Conservation (phyloP, 495 filamentous ascomycete species). For the Xylaria venustula region DNA sequence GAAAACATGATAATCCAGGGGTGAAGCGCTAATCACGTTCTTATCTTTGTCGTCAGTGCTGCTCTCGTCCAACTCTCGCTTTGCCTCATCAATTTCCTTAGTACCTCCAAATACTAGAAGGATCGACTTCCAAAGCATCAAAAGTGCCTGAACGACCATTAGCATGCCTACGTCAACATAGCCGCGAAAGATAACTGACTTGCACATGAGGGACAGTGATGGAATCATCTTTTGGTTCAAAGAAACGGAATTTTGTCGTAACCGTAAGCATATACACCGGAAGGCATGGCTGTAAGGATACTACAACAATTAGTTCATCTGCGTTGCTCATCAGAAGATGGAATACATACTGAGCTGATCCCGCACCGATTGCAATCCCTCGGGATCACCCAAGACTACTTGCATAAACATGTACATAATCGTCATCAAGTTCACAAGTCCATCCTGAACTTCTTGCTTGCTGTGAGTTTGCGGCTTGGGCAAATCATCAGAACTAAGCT, state of each 20-base stretch:
- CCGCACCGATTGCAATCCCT: slow-evolving; percentile 37
- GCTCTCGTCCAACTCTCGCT: slow-evolving; percentile 58
- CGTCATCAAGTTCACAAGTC: slow-evolving; percentile 62
- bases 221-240: slow-evolving; percentile 59
- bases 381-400: slow-evolving; percentile 53
- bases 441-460: slow-evolving; percentile 47
- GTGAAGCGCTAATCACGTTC: slow-evolving; percentile 79
- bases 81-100: slow-evolving; percentile 67
- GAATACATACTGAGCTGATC: slow-evolving; percentile 40
- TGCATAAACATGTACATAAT: slow-evolving; percentile 73
- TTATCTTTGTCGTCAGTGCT: slow-evolving; percentile 48
- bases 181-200: neutral
- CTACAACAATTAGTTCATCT: slow-evolving; percentile 35
- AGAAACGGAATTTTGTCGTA: slow-evolving; percentile 80
- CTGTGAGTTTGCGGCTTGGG: slow-evolving; percentile 26
- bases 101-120: slow-evolving; percentile 81
- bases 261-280: slow-evolving; percentile 72
- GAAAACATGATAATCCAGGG: slow-evolving; percentile 93
- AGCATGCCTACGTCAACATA: slow-evolving; percentile 20
- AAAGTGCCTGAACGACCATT: slow-evolving; percentile 45
- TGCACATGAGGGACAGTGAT: slow-evolving; percentile 23
- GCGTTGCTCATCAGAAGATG: neutral
- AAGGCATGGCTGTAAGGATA: slow-evolving; percentile 63
- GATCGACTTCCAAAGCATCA: slow-evolving; percentile 88
- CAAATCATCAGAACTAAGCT: slow-evolving; percentile 36